Percentiles rank a stretch among this genome's conserved stretches.
These are phyloP conservation scores for Alloteropsis semialata DNA, from an alignment of 176 grass and related monocot species.

Conservation along the genomic window DNA sequence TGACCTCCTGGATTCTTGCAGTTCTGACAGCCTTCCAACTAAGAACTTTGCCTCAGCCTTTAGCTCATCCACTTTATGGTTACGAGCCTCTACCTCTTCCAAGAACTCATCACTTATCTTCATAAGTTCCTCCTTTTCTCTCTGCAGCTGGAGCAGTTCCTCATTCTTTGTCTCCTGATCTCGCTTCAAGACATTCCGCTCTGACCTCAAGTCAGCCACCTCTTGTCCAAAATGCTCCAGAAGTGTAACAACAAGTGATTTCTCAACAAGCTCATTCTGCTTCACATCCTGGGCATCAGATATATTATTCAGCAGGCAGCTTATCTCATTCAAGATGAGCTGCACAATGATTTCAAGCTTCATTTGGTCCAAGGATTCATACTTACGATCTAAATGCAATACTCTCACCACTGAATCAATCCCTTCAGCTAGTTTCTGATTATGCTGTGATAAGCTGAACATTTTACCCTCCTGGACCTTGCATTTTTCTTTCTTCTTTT, in stretches of 20 bases:
- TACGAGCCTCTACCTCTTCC: constrained; percentile 53
- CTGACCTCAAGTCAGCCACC: constrained; percentile 70
- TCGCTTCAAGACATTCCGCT: constrained; percentile 52
- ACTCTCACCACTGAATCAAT: constrained; percentile 49
- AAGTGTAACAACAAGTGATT: constrained; percentile 79
- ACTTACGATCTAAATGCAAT: constrained; percentile 74
- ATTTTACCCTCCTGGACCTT: constrained; percentile 61
- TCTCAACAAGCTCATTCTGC: constrained; percentile 81
- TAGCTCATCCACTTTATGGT: constrained; percentile 59
- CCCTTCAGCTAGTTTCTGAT: constrained; percentile 62
- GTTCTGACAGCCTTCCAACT: constrained; percentile 61
- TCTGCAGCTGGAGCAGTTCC: constrained; percentile 44
- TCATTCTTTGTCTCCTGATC: constrained; percentile 48
- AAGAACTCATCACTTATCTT: constrained; percentile 54
- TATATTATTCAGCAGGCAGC: constrained; percentile 51
- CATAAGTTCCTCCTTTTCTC: constrained; percentile 50
- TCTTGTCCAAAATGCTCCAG: constrained; percentile 83
- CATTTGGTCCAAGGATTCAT: constrained; percentile 63
- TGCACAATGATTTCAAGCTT: constrained; percentile 80
- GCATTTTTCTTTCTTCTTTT: constrained; percentile 41
- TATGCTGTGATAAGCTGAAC: constrained; percentile 46
- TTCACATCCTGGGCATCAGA: constrained; percentile 73
- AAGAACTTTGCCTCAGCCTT: constrained; percentile 71
- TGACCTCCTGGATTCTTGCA: constrained; percentile 63
- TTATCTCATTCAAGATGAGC: constrained; percentile 84